phyloP scores from a whole-genome alignment of 2,329 filamentous ascomycete species.

The Fusarium humuli region DNA sequence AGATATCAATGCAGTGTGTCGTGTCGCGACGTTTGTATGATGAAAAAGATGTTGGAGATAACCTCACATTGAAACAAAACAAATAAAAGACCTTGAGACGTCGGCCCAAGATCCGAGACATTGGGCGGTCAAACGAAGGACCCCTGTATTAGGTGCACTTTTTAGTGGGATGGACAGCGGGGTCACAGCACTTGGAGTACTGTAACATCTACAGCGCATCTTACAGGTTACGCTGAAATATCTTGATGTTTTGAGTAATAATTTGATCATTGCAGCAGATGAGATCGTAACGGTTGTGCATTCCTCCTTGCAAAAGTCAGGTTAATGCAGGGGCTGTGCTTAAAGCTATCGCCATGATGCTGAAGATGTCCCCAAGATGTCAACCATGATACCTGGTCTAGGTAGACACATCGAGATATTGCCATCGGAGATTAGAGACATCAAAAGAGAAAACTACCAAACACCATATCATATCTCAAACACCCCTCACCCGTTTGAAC shows the following conservation, averaged over 20 bases:
- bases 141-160: conserved; percentile 18
- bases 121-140: conserved; percentile 39
- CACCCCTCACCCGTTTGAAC: conserved; percentile 35
- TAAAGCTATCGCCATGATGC: no score
- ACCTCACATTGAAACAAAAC: conserved; percentile 36
- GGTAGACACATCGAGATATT: no score
- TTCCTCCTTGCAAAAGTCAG: neutral
- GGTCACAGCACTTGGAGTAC: neutral
- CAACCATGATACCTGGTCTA: no score
- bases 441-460: neutral
- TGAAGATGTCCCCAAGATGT: neutral
- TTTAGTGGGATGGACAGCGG: conserved; percentile 22
- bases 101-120: conserved; percentile 44
- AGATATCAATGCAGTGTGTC: neutral
- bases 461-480: neutral
- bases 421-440: neutral
- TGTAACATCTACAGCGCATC: conserved; percentile 36
- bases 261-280: no score
- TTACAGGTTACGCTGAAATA: neutral
- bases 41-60: conserved; percentile 14
- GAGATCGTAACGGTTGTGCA: neutral
- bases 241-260: neutral
- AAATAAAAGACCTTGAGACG: conserved; percentile 23
- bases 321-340: conserved; percentile 12
- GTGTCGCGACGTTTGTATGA: neutral